A percentile compares a stretch with the other conserved stretches of the same genome.
phyloP scores from a whole-genome alignment of 2,329 filamentous ascomycete genomes.

The Biscogniauxia marginata region DNA sequence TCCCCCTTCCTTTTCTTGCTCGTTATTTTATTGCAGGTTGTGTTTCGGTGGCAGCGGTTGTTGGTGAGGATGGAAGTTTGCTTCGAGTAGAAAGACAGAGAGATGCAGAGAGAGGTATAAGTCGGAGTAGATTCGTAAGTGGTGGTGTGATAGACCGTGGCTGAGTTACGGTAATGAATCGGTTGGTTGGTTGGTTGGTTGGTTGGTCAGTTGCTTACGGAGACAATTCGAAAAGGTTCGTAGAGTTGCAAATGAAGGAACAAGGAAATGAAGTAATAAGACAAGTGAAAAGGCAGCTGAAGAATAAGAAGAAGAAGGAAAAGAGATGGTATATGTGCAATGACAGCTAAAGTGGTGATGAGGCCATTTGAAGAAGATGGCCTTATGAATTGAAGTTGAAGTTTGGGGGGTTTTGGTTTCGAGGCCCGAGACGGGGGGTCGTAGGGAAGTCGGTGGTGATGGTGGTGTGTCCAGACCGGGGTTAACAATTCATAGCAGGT shows the following conservation, averaged over 20 bases:
- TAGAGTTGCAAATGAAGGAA: not conserved
- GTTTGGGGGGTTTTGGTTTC: not conserved
- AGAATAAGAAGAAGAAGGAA: not conserved
- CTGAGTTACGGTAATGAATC: not conserved
- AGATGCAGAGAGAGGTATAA: not conserved
- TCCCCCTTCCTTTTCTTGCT: too few species aligned
- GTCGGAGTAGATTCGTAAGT: not conserved
- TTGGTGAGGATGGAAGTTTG: not conserved
- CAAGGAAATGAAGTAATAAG: not conserved
- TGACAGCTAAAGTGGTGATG: constrained; percentile 5
- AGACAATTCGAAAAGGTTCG: not conserved
- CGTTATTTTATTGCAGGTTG: too few species aligned
- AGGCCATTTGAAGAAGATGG: constrained; percentile 15
- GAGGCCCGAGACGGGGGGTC: not conserved
- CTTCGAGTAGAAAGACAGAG: not conserved
- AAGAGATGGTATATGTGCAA: constrained; percentile 1
- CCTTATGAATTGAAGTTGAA: constrained; percentile 5
- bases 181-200: not conserved
- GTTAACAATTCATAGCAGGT: not conserved
- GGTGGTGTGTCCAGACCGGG: not conserved
- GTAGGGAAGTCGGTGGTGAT: constrained; percentile 2
- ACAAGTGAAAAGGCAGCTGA: not conserved
- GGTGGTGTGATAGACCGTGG: too few species aligned
- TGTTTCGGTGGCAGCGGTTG: constrained; percentile 1
- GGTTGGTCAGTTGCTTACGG: not conserved